Evolutionary conservation across 1,139 yeast genomes (phyloP).

Genomic region (Chernovozyma aurita): DNA sequence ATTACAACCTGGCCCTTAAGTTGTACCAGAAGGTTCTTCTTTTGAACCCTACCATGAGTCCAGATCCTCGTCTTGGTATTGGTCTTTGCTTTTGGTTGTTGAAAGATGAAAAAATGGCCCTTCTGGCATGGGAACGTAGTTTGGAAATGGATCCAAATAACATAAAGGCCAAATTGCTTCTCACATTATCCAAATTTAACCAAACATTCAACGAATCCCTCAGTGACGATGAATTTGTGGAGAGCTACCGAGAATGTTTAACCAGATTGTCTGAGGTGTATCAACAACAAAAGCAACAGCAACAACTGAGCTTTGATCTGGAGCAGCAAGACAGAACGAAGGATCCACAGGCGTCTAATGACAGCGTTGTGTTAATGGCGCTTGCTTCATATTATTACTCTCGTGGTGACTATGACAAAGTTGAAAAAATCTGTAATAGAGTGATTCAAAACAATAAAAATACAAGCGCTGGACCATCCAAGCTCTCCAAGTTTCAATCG

Average conservation of each 20-base stretch:
- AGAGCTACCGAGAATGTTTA: conserved; percentile 46
- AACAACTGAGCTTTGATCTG: too few relatives aligned
- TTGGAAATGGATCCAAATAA: conserved; percentile 61
- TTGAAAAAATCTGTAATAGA: conserved; percentile 51
- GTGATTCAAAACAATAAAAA: conserved; percentile 37
- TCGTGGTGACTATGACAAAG: conserved; percentile 53
- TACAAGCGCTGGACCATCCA: conserved; percentile 7
- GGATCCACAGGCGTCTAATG: conserved; percentile 15
- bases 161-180: conserved; percentile 59
- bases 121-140: conserved; percentile 77
- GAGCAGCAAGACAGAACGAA: conserved; percentile 6
- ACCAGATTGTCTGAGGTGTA: conserved; percentile 24
- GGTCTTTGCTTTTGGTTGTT: conserved; percentile 93
- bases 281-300: conserved; percentile 1
- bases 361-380: conserved; percentile 41
- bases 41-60: conserved; percentile 70
- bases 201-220: conserved; percentile 53
- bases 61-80: conserved; percentile 93
- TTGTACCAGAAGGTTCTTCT: conserved; percentile 78
- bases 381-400: conserved; percentile 56
- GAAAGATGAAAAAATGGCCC: conserved; percentile 73
- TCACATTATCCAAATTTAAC: conserved; percentile 68
- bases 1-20: conserved; percentile 70
- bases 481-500: conserved; percentile 25
- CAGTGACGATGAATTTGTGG: conserved; percentile 55